These are phyloP conservation scores for Candolleomyces eurysporus DNA, from an alignment of 768 basidiomycete species.

Conservation along the genomic window DNA sequence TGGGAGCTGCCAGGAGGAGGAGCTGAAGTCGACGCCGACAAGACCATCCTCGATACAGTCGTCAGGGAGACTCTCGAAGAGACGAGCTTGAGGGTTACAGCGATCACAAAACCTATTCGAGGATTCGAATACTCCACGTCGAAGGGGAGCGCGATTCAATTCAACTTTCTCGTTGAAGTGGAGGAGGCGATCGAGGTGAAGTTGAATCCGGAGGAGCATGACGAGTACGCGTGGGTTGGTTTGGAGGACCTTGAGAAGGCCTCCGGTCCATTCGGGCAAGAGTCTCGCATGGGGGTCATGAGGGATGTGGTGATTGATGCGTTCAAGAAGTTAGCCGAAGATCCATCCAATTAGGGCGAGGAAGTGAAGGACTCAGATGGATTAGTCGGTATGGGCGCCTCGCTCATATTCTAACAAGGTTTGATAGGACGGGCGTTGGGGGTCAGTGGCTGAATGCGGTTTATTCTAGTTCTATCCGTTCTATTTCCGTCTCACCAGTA, in stretches of 20 bases:
- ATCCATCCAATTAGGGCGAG: not conserved
- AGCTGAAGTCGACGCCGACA: slow-evolving; percentile 6
- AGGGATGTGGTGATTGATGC: not conserved
- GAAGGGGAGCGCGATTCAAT: slow-evolving; percentile 10
- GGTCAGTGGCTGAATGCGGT: too few species aligned
- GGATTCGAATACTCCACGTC: slow-evolving; percentile 14
- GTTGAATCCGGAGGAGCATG: slow-evolving; percentile 11
- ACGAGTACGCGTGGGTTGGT: slow-evolving; percentile 11
- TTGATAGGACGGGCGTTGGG: too few species aligned
- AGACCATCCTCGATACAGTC: slow-evolving; percentile 8
- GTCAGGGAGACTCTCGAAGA: slow-evolving; percentile 13
- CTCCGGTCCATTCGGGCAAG: not conserved
- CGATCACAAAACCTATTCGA: slow-evolving; percentile 3
- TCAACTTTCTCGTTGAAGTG: slow-evolving; percentile 13
- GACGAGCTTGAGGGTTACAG: slow-evolving; percentile 7
- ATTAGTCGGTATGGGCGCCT: too few species aligned
- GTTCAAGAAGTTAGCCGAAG: not conserved
- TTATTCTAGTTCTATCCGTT: too few species aligned
- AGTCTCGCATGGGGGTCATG: not conserved
- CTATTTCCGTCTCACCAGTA: too few species aligned
- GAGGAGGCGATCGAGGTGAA: slow-evolving; percentile 1
- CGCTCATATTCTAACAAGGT: too few species aligned
- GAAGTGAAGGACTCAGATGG: not conserved
- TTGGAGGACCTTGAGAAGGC: not conserved
- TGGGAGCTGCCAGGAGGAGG: slow-evolving; percentile 14